Conservation (phyloP, 2,329 filamentous ascomycete genomes). For the Cladosporium halotolerans region DNA sequence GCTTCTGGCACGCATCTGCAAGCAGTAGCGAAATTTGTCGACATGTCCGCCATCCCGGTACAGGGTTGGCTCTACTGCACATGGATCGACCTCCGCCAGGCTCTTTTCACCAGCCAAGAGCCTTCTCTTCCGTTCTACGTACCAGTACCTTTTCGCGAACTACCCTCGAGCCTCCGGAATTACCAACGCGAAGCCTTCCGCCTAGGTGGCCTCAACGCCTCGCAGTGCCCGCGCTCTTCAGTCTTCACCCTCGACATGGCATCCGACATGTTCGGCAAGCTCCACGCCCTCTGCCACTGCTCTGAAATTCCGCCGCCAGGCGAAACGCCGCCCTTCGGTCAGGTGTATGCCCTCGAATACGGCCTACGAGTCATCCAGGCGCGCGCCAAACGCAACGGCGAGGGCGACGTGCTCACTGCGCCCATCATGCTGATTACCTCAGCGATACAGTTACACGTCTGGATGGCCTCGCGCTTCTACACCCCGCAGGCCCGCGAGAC, state of each 20-base stretch:
- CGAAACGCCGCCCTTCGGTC: conserved; percentile 5
- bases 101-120: conserved; percentile 1
- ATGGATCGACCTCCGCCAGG: conserved; percentile 6
- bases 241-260: conserved; percentile 8
- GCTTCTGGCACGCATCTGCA: conserved; percentile 1
- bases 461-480: conserved; percentile 9
- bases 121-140: conserved; percentile 5
- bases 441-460: conserved; percentile 7
- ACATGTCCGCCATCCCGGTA: conserved; percentile 1
- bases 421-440: conserved; percentile 5
- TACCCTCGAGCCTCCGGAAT: background rate
- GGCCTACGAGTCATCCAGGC: conserved; percentile 6
- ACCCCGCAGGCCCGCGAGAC: conserved; percentile 7
- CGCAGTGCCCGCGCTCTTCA: conserved; percentile 1
- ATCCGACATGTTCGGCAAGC: conserved; percentile 6
- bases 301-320: background rate
- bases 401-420: background rate
- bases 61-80: background rate
- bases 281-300: conserved; percentile 7
- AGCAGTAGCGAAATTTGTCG: background rate
- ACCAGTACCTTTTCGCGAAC: background rate
- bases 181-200: conserved; percentile 8
- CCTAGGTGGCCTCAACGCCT: background rate
- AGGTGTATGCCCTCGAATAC: conserved; percentile 8
- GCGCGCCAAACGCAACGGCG: conserved; percentile 1